Conservation (phyloP, 345 rosid species). For the Kandelia obovata region DNA sequence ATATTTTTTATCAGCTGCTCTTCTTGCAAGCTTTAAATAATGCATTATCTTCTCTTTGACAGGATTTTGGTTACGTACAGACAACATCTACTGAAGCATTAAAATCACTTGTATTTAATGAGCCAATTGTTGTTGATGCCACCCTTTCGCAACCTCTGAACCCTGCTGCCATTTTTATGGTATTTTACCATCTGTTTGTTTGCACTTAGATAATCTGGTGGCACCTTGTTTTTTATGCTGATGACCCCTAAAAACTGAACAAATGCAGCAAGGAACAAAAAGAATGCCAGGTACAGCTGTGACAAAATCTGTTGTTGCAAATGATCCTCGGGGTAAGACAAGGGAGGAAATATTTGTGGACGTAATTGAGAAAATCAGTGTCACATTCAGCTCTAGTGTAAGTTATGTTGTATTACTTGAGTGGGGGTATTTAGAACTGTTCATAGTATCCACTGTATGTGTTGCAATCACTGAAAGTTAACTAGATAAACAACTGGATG, state of each 20-base stretch:
- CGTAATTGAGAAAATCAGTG: slow-evolving; percentile 94
- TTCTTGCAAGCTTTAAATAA: background rate
- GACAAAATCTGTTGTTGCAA: slow-evolving; percentile 93
- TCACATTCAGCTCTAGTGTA: slow-evolving; percentile 97
- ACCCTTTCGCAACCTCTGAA: slow-evolving; percentile 77
- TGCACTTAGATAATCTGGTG: slow-evolving; percentile 1
- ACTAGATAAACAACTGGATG: too few relatives aligned
- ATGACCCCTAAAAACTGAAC: too few relatives aligned
- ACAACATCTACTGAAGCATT: slow-evolving; percentile 90
- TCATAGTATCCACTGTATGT: background rate
- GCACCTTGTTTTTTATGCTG: background rate
- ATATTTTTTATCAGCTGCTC: background rate
- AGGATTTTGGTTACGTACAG: slow-evolving; percentile 98
- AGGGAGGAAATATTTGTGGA: slow-evolving; percentile 98
- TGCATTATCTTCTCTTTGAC: slow-evolving; percentile 12
- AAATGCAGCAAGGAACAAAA: slow-evolving; percentile 83
- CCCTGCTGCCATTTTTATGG: slow-evolving; percentile 94
- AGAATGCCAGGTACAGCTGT: slow-evolving; percentile 99
- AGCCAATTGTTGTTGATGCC: slow-evolving; percentile 83
- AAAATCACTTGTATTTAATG: slow-evolving; percentile 89
- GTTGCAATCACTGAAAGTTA: too few relatives aligned
- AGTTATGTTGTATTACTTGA: slow-evolving; percentile 26
- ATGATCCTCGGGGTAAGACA: slow-evolving; percentile 88
- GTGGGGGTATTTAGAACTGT: background rate
- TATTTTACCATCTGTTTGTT: slow-evolving; percentile 26